Percentiles rank a stretch among this genome's conserved stretches.
phyloP scores from a whole-genome alignment of 164 flowering plant genomes.

The Vitis cinerea region DNA sequence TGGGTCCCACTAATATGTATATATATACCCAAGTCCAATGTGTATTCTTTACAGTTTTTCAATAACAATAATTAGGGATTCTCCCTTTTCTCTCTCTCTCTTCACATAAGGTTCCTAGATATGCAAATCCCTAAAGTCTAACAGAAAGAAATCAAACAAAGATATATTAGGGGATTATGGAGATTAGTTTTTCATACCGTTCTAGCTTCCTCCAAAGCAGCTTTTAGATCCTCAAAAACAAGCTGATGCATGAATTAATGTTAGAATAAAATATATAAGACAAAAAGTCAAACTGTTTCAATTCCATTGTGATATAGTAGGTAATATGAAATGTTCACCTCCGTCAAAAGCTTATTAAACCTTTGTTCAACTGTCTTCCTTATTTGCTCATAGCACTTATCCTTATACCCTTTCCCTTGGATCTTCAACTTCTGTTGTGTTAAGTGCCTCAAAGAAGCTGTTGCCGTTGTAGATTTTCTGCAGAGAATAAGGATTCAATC shows the following conservation, averaged over 20 bases:
- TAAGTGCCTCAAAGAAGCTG: conserved; percentile 59
- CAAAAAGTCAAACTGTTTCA: neutral
- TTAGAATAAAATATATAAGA: conserved; percentile 8
- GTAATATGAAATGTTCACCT: too few relatives aligned
- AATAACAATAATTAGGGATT: too few relatives aligned
- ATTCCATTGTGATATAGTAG: neutral
- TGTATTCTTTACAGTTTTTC: too few relatives aligned
- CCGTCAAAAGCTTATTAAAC: conserved; percentile 43
- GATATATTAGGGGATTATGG: too few relatives aligned
- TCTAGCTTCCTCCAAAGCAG: conserved; percentile 94
- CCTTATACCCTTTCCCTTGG: conserved; percentile 96
- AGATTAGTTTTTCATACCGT: conserved; percentile 41
- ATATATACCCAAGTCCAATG: too few relatives aligned
- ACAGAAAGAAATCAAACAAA: neutral
- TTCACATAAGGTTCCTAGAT: too few relatives aligned
- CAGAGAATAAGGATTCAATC: conserved; percentile 1
- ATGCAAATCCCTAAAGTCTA: too few relatives aligned
- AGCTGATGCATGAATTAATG: conserved; percentile 47
- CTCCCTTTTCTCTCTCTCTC: too few relatives aligned
- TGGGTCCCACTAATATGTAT: too few relatives aligned
- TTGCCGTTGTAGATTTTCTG: conserved; percentile 63
- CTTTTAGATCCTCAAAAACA: conserved; percentile 78
- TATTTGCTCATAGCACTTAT: conserved; percentile 96
- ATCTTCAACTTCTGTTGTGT: conserved; percentile 70
- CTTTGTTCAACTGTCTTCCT: conserved; percentile 82